Evolutionary conservation across 441 rosid genomes (phyloP), one percentile per base, ranked within the genome.

Genomic region (Mallotus repandus): DNA sequence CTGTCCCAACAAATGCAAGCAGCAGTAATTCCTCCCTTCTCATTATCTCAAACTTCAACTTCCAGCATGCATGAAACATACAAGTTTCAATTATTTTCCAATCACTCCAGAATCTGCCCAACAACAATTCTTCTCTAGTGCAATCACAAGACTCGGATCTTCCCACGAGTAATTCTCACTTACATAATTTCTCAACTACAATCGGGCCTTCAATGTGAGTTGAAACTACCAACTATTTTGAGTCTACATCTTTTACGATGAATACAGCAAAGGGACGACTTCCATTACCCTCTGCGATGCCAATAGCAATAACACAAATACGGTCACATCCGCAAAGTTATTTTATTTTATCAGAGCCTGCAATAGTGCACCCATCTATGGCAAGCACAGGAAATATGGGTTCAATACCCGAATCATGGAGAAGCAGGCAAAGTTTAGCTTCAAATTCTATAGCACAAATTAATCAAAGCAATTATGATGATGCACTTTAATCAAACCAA

Each of bases 401-500:
- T 58, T 70, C 82, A 41, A 71, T 76, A 66, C 77, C 79, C 4
- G 86, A 84, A 73, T 79, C 86, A 49, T 85, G 97, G 97, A 84
- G 87, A 78, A 80, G 71, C n/a, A 81, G 86, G 69, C 86, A 81
- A 79, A 80, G 78, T 63, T 71, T 81, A 62, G 84, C 68, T 56
- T 75, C 83, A 29, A 84, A 73, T 80, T 81, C 84, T 15, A 69
- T 69, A 43, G 65, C 82, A 56, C 87, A 78, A 70, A 79, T 70
- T 53, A 84, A 81, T 57, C 89, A 80, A 79, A 84, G 65, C 66
- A 81, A 76, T 70, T 72, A 79, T 46, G 81, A 68, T 62, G 38
- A 68, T 62, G 38, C 82, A 21, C n/a, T n/a, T n/a, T n/a, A n/a
- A n/a, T n/a, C n/a, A n/a, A n/a, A n/a, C n/a, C n/a, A n/a, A n/a